Evolutionary conservation across 139 green algal genomes (phyloP), one percentile per base, ranked within the genome.

Genomic region (Chlorella sp.): DNA sequence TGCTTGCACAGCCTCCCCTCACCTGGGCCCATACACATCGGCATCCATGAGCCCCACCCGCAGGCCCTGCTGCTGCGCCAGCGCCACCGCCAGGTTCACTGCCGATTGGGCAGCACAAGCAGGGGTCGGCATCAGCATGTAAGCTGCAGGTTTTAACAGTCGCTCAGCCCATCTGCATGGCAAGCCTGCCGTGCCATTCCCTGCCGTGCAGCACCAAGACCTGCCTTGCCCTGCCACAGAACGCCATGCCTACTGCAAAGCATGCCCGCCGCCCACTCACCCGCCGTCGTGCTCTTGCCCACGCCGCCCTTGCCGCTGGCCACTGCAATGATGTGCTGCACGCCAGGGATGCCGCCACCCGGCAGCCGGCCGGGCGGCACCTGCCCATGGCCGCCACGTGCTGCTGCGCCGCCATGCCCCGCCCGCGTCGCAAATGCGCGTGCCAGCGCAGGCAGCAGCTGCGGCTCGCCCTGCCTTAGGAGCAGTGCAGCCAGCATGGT

Each of bases 251-350:
- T n/a, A n/a, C n/a, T n/a, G n/a, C 51, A 60, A 23, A 15, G 12
- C 51, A 60, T 21, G 15, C 11, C 13, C 18, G 13, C 13, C 51
- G 12, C 51, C 3, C 51, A 78, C 98, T 98, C 11, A 95, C 96
- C 70, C 95, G 95, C 87, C 20, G 94, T 97, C 2, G 96, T 98
- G 21, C 92, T 97, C 64, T 99, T 99, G 30, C 96, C 96, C 3
- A 99, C 96, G 20, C 96, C 96, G n/a, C 96, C 96, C 67, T 99
- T 99, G 28, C 95, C 95, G 0, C 93, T 98, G 0, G 96, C 93
- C 17, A 99, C 93, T 15, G 95, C 95, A 16, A 99, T 85, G 17
- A 98, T 93, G 84, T 96, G 89, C 30, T 94, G 36, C 21, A 99
- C 94, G 11, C 93, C 89, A 36, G 81, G 80, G 23, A 94, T 75